Base-by-base conservation (phyloP, 257 asterid species). In the Solanum chilense region DNA sequence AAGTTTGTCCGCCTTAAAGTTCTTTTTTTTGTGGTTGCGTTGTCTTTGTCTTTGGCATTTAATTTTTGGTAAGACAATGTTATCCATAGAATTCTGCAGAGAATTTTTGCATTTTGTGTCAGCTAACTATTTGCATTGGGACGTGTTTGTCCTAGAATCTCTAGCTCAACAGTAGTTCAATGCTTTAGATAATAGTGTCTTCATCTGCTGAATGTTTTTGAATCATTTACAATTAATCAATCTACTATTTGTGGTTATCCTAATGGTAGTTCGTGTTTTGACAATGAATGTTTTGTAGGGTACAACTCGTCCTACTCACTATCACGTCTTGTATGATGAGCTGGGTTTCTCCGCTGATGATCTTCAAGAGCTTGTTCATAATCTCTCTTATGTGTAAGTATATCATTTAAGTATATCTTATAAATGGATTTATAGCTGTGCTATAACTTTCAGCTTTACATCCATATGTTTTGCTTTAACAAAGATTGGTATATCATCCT, bases 251-350 rank as follows among this genome's bases (percentile, higher is more conserved):
- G 41, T 1, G 29, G 18, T 74, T 9, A 13, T 37, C 9, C 25
- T 78, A 14, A 27, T 47, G 58, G 64, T 75, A 12, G 6, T 27
- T 12, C 3, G 18, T 74, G 7, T 47, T 81, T 60, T 25, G 42
- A 75, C 33, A 11, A 39, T 23, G 56, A 3, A 60, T 44, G 8
- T 33, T 62, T 76, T 86, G 14, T 56, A 96, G 99, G 99, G 99
- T 12, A 97, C 98, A 0, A 93, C 99, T 2, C 88, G 99, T 85
- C 99, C 99, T 7, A 94, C 99, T 0, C 99, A 95, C 66, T 97
- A 97, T 84, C 99, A 97, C 39, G 97, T 95, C 9, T 87, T 97
- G 25, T 80, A 87, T 5, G 99, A 97, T 62, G 96, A 95, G 90
- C 86, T 95, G 14, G 99, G 99, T 33, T 93, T 97, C 56, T 89